A percentile compares a stretch with the other conserved stretches of the same genome.
phyloP scores from a whole-genome alignment of 257 asterid genomes.

The Verbena officinalis region DNA sequence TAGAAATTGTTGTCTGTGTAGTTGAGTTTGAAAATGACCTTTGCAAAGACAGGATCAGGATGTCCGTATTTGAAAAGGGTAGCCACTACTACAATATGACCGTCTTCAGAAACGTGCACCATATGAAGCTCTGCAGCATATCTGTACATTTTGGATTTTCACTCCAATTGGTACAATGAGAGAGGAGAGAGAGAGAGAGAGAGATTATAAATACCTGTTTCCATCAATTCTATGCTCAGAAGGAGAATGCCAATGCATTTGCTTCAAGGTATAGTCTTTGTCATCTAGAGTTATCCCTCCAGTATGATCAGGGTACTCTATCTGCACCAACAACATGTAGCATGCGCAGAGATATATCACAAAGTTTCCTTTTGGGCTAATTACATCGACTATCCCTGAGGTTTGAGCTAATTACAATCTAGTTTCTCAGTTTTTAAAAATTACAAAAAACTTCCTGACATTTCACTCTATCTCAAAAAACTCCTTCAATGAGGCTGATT shows the following conservation, averaged over 20 bases:
- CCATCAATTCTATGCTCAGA: conserved; percentile 67
- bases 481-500: no score
- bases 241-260: conserved; percentile 82
- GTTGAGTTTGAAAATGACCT: conserved; percentile 34
- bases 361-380: background rate
- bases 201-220: conserved; percentile 26
- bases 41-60: conserved; percentile 59
- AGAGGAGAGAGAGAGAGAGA: conserved; percentile 11
- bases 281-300: conserved; percentile 55
- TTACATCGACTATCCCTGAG: no score
- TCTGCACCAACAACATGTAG: conserved; percentile 44
- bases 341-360: background rate
- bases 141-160: conserved; percentile 29
- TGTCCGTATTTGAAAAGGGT: conserved; percentile 52
- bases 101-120: conserved; percentile 64
- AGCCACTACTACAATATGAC: conserved; percentile 42
- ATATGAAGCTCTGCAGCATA: conserved; percentile 75
- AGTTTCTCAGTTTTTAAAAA: no score
- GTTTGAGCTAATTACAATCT: no score
- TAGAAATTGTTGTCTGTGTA: background rate
- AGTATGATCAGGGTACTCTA: conserved; percentile 59
- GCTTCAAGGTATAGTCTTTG: conserved; percentile 52
- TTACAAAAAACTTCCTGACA: no score
- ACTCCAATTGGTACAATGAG: background rate
- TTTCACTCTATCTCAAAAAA: no score